Percentiles rank a stretch among this genome's conserved stretches.
Evolutionary conservation across 306 rosid genomes (phyloP).

Genomic region (Vigna reflexopilosa): DNA sequence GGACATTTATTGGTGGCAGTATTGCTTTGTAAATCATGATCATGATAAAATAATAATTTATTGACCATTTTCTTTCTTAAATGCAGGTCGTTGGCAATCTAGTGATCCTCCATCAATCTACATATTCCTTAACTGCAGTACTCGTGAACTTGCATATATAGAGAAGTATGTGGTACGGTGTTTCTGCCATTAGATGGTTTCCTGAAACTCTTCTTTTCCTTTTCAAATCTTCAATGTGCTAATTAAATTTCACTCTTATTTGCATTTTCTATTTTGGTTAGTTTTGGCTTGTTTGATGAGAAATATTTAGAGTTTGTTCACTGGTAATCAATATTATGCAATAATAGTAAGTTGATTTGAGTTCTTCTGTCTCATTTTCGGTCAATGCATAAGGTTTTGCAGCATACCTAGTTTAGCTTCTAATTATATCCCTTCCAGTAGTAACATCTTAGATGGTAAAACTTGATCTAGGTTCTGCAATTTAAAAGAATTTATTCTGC

Average conservation of each 20-base stretch:
- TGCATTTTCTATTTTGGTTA: conserved; percentile 2
- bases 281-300: conserved; percentile 27
- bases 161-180: conserved; percentile 97
- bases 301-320: not conserved
- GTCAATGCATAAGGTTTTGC: conserved; percentile 20
- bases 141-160: conserved; percentile 84
- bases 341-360: conserved; percentile 7
- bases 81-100: conserved; percentile 89
- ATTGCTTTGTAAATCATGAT: conserved; percentile 5
- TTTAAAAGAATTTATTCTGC: conserved; percentile 13
- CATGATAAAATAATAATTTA: conserved; percentile 33
- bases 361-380: conserved; percentile 40
- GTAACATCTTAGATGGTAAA: conserved; percentile 20
- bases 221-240: conserved; percentile 32
- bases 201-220: conserved; percentile 14
- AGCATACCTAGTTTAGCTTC: conserved; percentile 26
- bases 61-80: conserved; percentile 45
- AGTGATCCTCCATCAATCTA: conserved; percentile 85
- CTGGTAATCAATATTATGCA: conserved; percentile 6
- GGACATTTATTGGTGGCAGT: conserved; percentile 21
- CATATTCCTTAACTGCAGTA: conserved; percentile 86
- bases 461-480: conserved; percentile 18
- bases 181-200: conserved; percentile 51
- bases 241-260: conserved; percentile 26
- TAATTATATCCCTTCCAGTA: conserved; percentile 11